Base-by-base conservation (phyloP, 2,329 filamentous ascomycete genomes). In the Chaetomium sp. region DNA sequence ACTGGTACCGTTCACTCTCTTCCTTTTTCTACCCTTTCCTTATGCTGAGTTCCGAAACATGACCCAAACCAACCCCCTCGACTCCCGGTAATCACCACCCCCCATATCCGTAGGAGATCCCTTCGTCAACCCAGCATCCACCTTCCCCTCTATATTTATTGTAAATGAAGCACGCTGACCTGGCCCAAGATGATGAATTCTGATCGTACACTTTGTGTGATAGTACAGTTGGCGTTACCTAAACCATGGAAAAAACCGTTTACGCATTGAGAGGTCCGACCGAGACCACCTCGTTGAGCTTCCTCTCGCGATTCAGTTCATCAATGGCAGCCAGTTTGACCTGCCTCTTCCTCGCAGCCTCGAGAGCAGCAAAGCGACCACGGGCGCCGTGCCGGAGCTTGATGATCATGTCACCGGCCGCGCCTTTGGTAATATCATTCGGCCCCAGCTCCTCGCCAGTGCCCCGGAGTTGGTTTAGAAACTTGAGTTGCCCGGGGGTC, bases 391-490 rank as follows among this genome's bases (percentile, higher is more conserved):
- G 88, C 69, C 87, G 92, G 59, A 96, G 68, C 70, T 95, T 95
- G 6, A 89, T 95, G 61, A 97, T 95, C 87, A 95, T 91, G 68
- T 96, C 91, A 4, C 80, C 80, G 4, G 91, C 91, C 67, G 83
- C 84, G 6, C 92, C 92, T 66, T 91, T 94, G 11, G 81, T 91
- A 56, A 95, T 65, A 34, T 84, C 78, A 0, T 73, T 71, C 0
- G 71, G 63, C 1, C 73, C 77, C 50, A 91, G 66, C 52, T 79
- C 73, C 34, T 84, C 73, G n/a, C 76, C 71, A 52, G 79, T 72
- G 1, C 71, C 71, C 7, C 85, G 76, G 3, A 85, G 65, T 65
- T 83, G 87, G 66, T 91, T 90, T 52, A 94, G 69, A 54, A 88
- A 86, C 38, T 79, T 74, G 1, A 95, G 69, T 68, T 94, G 84